phyloP scores from a whole-genome alignment of 2,329 filamentous ascomycete species.

The Aspergillus neoniger region DNA sequence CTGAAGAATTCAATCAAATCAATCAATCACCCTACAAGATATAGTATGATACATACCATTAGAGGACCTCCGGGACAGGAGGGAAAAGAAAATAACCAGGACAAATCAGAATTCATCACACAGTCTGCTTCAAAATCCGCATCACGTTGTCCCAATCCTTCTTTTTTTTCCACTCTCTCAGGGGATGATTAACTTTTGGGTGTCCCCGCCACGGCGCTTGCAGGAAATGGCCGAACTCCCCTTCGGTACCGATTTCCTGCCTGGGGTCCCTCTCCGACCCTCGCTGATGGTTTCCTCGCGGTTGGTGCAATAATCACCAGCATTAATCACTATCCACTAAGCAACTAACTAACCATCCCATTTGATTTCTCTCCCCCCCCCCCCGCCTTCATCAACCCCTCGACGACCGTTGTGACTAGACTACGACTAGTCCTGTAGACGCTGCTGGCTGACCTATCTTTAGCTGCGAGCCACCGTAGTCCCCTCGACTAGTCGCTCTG shows the following conservation, averaged over 20 bases:
- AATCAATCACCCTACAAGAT: too few species aligned
- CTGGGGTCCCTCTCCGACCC: not conserved
- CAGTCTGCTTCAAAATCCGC: not conserved
- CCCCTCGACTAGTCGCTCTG: not conserved
- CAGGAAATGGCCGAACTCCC: conserved; percentile 11
- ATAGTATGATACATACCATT: too few species aligned
- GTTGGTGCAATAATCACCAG: not conserved
- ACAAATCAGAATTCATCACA: not conserved
- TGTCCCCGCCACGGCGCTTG: conserved; percentile 23
- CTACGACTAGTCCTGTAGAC: not conserved
- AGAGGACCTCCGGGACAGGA: too few species aligned
- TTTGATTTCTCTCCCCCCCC: not conserved
- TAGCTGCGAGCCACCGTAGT: not conserved
- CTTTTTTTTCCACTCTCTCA: not conserved
- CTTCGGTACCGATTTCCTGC: conserved; percentile 9
- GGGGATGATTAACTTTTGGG: conserved; percentile 12
- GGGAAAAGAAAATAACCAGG: not conserved
- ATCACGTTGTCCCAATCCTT: conserved; percentile 8
- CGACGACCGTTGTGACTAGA: conserved; percentile 1
- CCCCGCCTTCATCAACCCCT: not conserved
- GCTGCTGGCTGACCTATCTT: not conserved
- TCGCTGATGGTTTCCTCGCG: not conserved
- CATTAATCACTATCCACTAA: too few species aligned
- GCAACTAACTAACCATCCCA: too few species aligned
- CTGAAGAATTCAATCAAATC: too few species aligned